Evolutionary conservation across 2,329 filamentous ascomycete species (phyloP).

Genomic region (Zymoseptoria tritici): DNA sequence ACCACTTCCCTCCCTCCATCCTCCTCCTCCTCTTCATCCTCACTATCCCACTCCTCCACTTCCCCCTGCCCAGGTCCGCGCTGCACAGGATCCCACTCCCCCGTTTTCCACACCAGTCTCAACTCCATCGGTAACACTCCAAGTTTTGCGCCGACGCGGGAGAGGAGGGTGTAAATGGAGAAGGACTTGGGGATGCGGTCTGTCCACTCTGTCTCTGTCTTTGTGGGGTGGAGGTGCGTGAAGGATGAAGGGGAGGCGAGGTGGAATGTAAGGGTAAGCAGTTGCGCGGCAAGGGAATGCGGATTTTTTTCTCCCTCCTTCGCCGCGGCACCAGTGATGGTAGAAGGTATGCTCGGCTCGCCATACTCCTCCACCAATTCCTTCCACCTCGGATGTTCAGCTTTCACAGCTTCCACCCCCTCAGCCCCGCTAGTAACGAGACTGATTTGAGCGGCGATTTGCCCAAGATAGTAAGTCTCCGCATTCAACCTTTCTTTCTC

Average conservation of each 20-base stretch:
- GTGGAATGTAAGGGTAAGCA: constrained; percentile 57
- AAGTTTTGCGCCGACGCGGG: constrained; percentile 67
- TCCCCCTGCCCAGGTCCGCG: constrained; percentile 44
- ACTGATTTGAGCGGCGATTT: constrained; percentile 69
- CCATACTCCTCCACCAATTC: constrained; percentile 72
- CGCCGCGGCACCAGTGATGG: constrained; percentile 40
- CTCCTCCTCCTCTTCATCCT: constrained; percentile 35
- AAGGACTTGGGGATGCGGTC: constrained; percentile 63
- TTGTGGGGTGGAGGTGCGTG: no score
- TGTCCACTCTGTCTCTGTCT: no score
- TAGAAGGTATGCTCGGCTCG: constrained; percentile 45
- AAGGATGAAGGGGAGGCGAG: constrained; percentile 34
- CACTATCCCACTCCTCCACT: constrained; percentile 33
- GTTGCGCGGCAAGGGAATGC: constrained; percentile 70
- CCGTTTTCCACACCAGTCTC: constrained; percentile 76
- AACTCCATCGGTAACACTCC: constrained; percentile 55
- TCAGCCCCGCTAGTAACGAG: constrained; percentile 47
- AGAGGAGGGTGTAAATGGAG: constrained; percentile 75
- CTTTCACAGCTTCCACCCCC: constrained; percentile 46
- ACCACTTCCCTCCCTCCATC: constrained; percentile 63
- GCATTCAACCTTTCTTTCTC: constrained; percentile 72
- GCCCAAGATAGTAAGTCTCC: constrained; percentile 85
- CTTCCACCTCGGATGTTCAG: constrained; percentile 61
- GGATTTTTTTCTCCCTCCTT: constrained; percentile 49
- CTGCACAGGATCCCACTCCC: constrained; percentile 75